Evolutionary conservation across 192 early-diverging fungal species (phyloP).

Genomic region (Spizellomyces punctatus): DNA sequence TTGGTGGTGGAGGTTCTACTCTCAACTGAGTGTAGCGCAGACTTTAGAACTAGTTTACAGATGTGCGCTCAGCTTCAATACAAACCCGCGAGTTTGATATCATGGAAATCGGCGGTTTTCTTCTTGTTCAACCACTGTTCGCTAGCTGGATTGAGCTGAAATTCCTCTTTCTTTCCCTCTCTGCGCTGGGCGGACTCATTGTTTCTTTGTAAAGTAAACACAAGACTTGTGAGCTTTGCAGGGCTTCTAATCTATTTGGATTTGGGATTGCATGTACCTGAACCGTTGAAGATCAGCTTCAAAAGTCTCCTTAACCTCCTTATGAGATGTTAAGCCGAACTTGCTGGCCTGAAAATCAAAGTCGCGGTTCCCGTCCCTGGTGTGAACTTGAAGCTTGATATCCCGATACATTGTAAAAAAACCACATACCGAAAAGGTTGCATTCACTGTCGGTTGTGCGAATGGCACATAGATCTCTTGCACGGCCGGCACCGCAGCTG

Average conservation of each 20-base stretch:
- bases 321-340: conserved; percentile 5
- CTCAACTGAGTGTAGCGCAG: too few relatives aligned
- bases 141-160: conserved; percentile 8
- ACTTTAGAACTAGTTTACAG: too few relatives aligned
- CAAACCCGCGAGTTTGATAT: background rate
- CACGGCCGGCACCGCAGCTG: conserved; percentile 4
- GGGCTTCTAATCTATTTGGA: background rate
- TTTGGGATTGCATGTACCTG: background rate
- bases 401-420: background rate
- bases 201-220: background rate
- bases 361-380: too few relatives aligned
- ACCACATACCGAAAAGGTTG: conserved; percentile 31
- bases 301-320: conserved; percentile 22
- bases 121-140: conserved; percentile 26
- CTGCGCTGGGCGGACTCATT: conserved; percentile 2
- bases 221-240: background rate
- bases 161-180: conserved; percentile 2
- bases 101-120: conserved; percentile 29
- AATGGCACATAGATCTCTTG: conserved; percentile 39
- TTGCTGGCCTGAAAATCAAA: conserved; percentile 11
- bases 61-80: background rate
- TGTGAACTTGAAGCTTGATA: background rate
- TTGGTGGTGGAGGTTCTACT: too few relatives aligned
- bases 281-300: conserved; percentile 27
- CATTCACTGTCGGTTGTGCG: conserved; percentile 18